Base-by-base conservation (phyloP, 2,329 filamentous ascomycete species). In the Aspergillus melleus region DNA sequence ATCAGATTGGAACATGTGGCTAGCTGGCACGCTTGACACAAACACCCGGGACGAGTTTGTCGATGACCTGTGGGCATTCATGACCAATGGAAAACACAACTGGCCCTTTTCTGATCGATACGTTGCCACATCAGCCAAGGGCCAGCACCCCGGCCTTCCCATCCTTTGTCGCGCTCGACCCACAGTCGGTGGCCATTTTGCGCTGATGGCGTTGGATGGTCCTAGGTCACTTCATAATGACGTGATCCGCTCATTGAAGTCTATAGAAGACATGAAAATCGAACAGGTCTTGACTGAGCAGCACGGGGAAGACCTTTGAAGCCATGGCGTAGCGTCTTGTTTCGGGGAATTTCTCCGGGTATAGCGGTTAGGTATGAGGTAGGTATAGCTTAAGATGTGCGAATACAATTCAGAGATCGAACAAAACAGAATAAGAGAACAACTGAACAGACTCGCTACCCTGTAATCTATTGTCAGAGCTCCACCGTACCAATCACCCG, bases 21-120 rank as follows among this genome's bases (percentile, higher is more conserved):
- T 73, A n/a, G 77, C 76, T 16, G 74, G 65, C 20, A 74, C 72
- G 2, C 69, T 75, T 39, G 68, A 72, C 42, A 52, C 57, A 32
- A 65, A 61, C 51, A 70, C 71, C 6, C 69, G 72, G 6, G 62
- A 65, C 26, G 66, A 72, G 66, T 76, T 79, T 44, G 69, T 79
- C 29, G 65, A 78, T 59, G 75, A 78, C 55, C 62, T 79, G n/a
- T 77, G 76, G 68, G 70, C 70, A 0, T 80, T 74, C 58, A 73
- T 79, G 64, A 72, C 70, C n/a, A 79, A 78, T 56, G 73, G 75
- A 8, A 71, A 76, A 56, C 79, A 80, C 57, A 70, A 69, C n/a
- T 77, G 72, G 68, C 78, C 78, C 0, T 80, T 81, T 57, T 74
- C 76, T 36, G 78, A 80, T 67, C 73, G 75, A 10, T 80, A 79